Evolutionary conservation across 805 yeast species (phyloP).

Genomic region (Lachancea waltii): DNA sequence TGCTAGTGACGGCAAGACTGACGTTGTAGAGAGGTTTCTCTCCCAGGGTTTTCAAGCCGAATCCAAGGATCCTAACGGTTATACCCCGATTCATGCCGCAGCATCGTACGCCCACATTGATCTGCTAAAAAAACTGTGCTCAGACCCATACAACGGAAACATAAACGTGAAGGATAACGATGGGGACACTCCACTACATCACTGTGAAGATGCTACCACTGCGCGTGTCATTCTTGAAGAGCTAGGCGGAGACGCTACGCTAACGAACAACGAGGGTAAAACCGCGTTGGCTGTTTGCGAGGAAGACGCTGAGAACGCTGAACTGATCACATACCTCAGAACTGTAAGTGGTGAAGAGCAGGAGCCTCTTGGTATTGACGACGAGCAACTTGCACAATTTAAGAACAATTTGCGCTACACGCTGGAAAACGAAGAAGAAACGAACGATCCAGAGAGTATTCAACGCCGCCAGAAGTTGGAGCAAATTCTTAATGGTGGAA

Average conservation of each 20-base stretch:
- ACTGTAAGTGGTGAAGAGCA: constrained; percentile 28
- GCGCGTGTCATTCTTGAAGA: constrained; percentile 65
- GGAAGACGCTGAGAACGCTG: constrained; percentile 83
- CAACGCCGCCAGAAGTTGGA: constrained; percentile 60
- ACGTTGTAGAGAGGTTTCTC: constrained; percentile 51
- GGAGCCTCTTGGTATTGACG: constrained; percentile 23
- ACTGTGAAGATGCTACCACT: constrained; percentile 62
- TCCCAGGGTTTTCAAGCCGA: constrained; percentile 53
- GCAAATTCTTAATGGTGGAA: constrained; percentile 67
- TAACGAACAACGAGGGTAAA: constrained; percentile 65
- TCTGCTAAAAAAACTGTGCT: constrained; percentile 38
- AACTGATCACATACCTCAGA: constrained; percentile 60
- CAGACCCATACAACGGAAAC: constrained; percentile 58
- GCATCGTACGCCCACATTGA: constrained; percentile 84
- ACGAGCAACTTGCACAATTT: constrained; percentile 28
- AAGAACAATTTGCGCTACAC: constrained; percentile 49
- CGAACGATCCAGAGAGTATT: constrained; percentile 41
- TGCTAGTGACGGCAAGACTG: constrained; percentile 74
- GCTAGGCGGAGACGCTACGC: constrained; percentile 56
- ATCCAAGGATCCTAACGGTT: constrained; percentile 84
- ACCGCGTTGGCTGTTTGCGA: constrained; percentile 69
- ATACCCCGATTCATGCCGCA: constrained; percentile 96
- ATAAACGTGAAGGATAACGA: constrained; percentile 77
- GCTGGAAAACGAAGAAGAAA: constrained; percentile 40
- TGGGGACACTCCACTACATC: constrained; percentile 94